Evolutionary conservation across 108 stramenopile genomes (phyloP), one percentile per base, ranked within the genome.

Genomic region (Discostella stelligeroides): DNA sequence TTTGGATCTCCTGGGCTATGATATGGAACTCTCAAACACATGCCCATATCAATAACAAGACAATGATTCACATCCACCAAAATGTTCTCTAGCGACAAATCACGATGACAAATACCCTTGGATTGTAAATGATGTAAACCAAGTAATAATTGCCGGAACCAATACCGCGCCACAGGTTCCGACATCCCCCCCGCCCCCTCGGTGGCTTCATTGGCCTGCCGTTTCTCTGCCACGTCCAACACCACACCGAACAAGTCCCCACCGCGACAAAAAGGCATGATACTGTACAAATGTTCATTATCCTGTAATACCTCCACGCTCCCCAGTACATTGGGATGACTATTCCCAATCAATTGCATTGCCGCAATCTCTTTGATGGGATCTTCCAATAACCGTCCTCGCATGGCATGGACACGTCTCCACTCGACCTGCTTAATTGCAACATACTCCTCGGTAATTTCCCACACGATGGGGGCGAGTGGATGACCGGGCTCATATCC

Each of bases 11-110:
- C 59, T 27, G 66, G 73, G 53, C 60, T 62, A 40, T 70, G 66
- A 83, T 95, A 95, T 7, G 95, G 95, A 2, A 93, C 87, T 46
- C 92, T 85, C 55, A 98, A 68, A 72, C 95, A 97, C 97, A 97
- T 96, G 34, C 96, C 96, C 91, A 97, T 92, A 67, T 97, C 96
- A 68, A 97, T 97, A 7, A 97, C 86, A 48, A 94, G 61, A 73
- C 90, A 92, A 47, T 87, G 79, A 24, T 88, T 80, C 15, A 66
- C 73, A 58, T 90, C 84, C 7, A 95, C 90, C 51, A 97, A 79
- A 28, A 97, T 78, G 81, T 96, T 94, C 78, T 96, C 96, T 37
- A 96, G 69, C 9, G 91, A 92, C 55, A 96, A 75, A 76, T 97
- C 94, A 45, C 96, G 85, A 73, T 97, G 96, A 63, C 96, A 97